Evolutionary conservation across 371 early-diverging fungal species (phyloP).

Genomic region (Coemansia sp.): DNA sequence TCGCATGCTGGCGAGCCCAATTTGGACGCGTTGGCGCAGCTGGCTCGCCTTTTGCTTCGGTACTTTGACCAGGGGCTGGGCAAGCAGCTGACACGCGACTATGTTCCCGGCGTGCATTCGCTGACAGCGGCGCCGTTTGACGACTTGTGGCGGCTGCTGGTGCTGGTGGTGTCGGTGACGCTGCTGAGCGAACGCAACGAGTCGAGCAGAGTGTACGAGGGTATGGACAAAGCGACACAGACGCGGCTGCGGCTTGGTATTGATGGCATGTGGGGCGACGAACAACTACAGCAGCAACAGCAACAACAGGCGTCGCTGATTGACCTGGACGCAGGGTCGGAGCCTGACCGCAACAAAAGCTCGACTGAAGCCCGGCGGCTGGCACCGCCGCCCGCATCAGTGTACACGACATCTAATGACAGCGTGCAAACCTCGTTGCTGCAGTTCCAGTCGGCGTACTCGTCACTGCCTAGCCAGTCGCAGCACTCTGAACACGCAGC

Average conservation of each 20-base stretch:
- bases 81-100: slow-evolving; percentile 22
- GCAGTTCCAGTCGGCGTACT: slow-evolving; percentile 28
- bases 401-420: slow-evolving; percentile 14
- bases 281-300: not conserved
- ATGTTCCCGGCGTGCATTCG: slow-evolving; percentile 28
- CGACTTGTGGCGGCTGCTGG: slow-evolving; percentile 38
- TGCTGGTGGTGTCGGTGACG: slow-evolving; percentile 37
- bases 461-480: slow-evolving; percentile 14
- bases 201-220: slow-evolving; percentile 20
- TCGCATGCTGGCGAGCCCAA: slow-evolving; percentile 25
- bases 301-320: not conserved
- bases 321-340: not conserved
- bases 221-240: slow-evolving; percentile 14
- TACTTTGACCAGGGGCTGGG: slow-evolving; percentile 40
- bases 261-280: slow-evolving; percentile 30
- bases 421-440: slow-evolving; percentile 19
- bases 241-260: slow-evolving; percentile 20
- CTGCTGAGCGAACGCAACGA: slow-evolving; percentile 37
- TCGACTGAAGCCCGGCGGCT: not conserved
- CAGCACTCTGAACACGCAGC: not conserved
- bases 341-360: not conserved
- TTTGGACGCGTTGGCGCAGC: slow-evolving; percentile 40
- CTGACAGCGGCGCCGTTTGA: slow-evolving; percentile 31
- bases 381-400: not conserved
- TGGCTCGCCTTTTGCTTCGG: slow-evolving; percentile 39